Evolutionary conservation across 768 basidiomycete species (phyloP), one percentile per base, ranked within the genome.

Genomic region (Pisolithus marmoratus): DNA sequence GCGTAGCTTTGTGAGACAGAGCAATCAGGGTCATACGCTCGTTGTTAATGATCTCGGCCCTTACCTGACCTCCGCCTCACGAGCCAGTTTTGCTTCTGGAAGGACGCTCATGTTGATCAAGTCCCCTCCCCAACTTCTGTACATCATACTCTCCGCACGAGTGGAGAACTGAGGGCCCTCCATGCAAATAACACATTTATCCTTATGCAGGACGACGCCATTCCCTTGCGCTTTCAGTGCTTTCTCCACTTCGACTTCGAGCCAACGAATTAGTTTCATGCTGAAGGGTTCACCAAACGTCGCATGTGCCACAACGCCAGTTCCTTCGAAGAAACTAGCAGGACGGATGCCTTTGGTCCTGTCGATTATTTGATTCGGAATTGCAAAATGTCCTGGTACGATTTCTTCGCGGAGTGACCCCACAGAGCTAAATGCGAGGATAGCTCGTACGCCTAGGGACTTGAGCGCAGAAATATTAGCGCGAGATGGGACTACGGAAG

Each of bases 151-250:
- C 79, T 99, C 95, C 17, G 95, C 95, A 36, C 95, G 75, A n/a
- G 95, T 99, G 50, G 93, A 95, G 76, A 99, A 99, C 70, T 94
- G 93, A 29, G 90, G 90, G 46, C 94, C 94, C 65, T 98, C 94
- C 92, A 98, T 98, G 64, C 91, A 94, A 45, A 98, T 86, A 52
- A 97, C 81, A 19, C 84, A 87, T 75, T 86, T 93, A 26, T 82
- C 86, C 48, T 80, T 83, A 68, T 93, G 90, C 50, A 98, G 68
- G 69, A 80, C 72, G 36, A 85, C 82, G 1, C 76, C 78, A 9
- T 75, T 68, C 2, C 83, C 85, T 34, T 83, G 76, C 26, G 71
- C 71, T 6, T 72, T 78, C 49, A 94, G 68, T 34, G 81, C 90
- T 54, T 76, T 75, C 61, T 73, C 66, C 44, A 97, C 84, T 49